These are phyloP conservation scores for Sordariomycetes sp. DNA, from an alignment of 2,329 filamentous ascomycete species.

Conservation along the genomic window DNA sequence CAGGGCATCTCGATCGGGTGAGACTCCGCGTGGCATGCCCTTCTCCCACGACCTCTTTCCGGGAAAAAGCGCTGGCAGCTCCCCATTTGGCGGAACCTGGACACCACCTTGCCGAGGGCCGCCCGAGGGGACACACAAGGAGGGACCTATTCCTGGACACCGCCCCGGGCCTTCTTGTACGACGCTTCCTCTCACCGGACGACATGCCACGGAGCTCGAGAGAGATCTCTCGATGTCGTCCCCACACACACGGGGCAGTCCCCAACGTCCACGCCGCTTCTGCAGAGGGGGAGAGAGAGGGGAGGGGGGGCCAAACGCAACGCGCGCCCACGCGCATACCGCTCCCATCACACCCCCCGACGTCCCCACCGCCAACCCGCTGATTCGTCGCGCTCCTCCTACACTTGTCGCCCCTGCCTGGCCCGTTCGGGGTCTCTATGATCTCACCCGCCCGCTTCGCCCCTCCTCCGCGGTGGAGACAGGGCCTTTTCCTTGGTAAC, in stretches of 20 bases:
- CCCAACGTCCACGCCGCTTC: not conserved
- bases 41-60: not conserved
- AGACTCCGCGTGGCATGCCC: not conserved
- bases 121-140: not conserved
- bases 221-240: not conserved
- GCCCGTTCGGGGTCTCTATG: too few relatives aligned
- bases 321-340: constrained; percentile 2
- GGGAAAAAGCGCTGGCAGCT: not conserved
- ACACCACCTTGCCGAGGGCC: not conserved
- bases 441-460: too few relatives aligned
- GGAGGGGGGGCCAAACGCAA: not conserved
- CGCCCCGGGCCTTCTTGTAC: not conserved
- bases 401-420: too few relatives aligned
- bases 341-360: not conserved
- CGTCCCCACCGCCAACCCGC: too few relatives aligned
- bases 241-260: not conserved
- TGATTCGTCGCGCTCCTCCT: too few relatives aligned
- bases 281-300: not conserved
- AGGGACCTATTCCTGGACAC: not conserved
- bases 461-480: too few relatives aligned
- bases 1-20: too few relatives aligned
- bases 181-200: not conserved
- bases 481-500: too few relatives aligned
- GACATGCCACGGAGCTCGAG: not conserved
- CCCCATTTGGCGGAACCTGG: not conserved